phyloP scores from a whole-genome alignment of 306 rosid genomes.

The Prunus campanulata region DNA sequence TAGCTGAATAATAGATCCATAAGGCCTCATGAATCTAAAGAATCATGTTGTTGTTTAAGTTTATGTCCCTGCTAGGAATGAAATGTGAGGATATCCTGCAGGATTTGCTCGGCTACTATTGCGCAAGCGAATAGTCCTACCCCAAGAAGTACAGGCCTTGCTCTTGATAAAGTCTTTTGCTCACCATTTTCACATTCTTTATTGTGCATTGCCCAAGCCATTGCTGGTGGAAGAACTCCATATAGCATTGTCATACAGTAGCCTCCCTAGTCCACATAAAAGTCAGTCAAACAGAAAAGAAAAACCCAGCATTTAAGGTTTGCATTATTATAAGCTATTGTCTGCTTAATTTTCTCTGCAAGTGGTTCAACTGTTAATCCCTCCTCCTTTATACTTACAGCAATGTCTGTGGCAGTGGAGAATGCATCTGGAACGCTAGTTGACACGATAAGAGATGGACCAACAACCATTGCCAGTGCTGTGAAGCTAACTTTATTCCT shows the following conservation, averaged over 20 bases:
- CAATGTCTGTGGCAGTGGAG: slow-evolving; percentile 67
- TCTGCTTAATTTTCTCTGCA: neutral
- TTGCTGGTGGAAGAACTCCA: slow-evolving; percentile 84
- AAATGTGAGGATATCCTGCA: slow-evolving; percentile 49
- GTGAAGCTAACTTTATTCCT: slow-evolving; percentile 40
- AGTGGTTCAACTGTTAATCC: no score
- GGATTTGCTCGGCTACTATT: slow-evolving; percentile 52
- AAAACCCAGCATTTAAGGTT: neutral
- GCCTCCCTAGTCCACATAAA: slow-evolving; percentile 52
- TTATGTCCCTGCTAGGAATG: slow-evolving; percentile 10
- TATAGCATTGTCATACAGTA: slow-evolving; percentile 72
- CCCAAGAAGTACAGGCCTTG: slow-evolving; percentile 52
- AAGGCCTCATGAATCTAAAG: neutral
- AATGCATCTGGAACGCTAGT: slow-evolving; percentile 57
- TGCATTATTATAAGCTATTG: neutral
- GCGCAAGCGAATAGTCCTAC: slow-evolving; percentile 56
- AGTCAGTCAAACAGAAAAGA: neutral
- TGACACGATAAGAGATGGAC: slow-evolving; percentile 57
- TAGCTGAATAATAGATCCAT: neutral
- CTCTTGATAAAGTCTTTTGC: slow-evolving; percentile 28
- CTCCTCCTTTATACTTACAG: slow-evolving; percentile 41
- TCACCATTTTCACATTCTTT: slow-evolving; percentile 24
- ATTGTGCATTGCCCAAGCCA: slow-evolving; percentile 64
- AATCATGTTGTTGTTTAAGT: neutral
- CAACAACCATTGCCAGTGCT: slow-evolving; percentile 57